A percentile compares a stretch with the other conserved stretches of the same genome.
Conservation (phyloP, 83 land plant genomes). For the Diphasiastrum complanatum region DNA sequence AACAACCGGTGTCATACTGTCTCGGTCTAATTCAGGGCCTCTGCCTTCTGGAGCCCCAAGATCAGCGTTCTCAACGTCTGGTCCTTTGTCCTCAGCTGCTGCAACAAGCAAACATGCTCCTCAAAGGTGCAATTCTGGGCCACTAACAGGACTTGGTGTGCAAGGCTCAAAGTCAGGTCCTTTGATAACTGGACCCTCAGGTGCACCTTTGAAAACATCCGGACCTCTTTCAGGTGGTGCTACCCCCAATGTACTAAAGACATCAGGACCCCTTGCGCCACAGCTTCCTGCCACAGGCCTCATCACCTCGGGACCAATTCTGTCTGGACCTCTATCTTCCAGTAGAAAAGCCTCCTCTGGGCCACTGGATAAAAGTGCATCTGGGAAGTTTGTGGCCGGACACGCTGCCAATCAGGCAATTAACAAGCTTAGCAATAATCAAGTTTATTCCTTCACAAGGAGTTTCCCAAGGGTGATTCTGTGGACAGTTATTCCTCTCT, state of each 20-base stretch:
- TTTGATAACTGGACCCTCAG: background rate
- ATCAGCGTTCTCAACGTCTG: slow-evolving; percentile 7
- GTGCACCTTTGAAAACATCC: slow-evolving; percentile 6
- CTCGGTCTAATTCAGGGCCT: slow-evolving; percentile 11
- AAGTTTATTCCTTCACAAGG: background rate
- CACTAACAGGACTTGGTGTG: background rate
- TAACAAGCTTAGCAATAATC: slow-evolving; percentile 3
- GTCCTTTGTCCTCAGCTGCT: background rate
- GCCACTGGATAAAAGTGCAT: background rate
- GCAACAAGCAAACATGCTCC: background rate
- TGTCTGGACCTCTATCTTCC: too few relatives aligned
- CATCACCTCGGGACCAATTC: slow-evolving; percentile 15
- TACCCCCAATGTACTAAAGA: slow-evolving; percentile 12
- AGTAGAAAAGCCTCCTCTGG: slow-evolving; percentile 4
- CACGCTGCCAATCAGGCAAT: background rate
- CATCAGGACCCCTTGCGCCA: slow-evolving; percentile 13
- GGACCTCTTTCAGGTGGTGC: slow-evolving; percentile 14
- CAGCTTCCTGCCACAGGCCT: slow-evolving; percentile 12
- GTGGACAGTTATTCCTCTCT: slow-evolving; percentile 14
- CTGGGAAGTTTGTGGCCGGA: slow-evolving; percentile 1
- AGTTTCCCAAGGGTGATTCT: slow-evolving; percentile 9
- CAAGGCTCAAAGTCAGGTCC: background rate
- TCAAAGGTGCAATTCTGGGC: background rate
- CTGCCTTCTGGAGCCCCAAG: slow-evolving; percentile 13
- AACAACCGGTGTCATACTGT: background rate